Conservation (phyloP, 2,329 filamentous ascomycete species). For the Acarospora socialis region DNA sequence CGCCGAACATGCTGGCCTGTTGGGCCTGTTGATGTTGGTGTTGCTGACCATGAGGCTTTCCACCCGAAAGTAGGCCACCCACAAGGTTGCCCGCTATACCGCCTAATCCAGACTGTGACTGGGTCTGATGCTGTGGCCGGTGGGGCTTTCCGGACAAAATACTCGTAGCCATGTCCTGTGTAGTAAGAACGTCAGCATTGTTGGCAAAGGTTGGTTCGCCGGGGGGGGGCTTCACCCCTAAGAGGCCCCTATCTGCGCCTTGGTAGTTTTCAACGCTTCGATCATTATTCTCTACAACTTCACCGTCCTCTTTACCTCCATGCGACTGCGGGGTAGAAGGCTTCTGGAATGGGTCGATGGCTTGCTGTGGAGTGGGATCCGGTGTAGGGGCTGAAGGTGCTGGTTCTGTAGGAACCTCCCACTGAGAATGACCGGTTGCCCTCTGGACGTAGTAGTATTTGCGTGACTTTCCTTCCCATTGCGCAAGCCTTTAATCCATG, state of each 20-base stretch:
- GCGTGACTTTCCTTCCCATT: conserved; percentile 25
- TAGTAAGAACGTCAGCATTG: not conserved
- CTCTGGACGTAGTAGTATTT: conserved; percentile 28
- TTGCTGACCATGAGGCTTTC: conserved; percentile 10
- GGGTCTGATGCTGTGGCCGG: conserved; percentile 10
- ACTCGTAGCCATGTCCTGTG: conserved; percentile 9
- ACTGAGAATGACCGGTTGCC: conserved; percentile 26
- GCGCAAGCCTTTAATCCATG: conserved; percentile 22
- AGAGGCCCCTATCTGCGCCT: conserved; percentile 9
- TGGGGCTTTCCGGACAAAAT: conserved; percentile 8
- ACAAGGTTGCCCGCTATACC: conserved; percentile 10
- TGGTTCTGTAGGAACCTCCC: conserved; percentile 28
- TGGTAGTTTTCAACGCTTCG: conserved; percentile 3
- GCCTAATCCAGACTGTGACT: conserved; percentile 10
- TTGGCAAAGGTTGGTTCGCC: no score
- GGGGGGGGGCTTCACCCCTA: no score
- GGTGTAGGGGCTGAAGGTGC: conserved; percentile 22
- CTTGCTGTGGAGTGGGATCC: conserved; percentile 12
- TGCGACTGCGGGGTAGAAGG: not conserved
- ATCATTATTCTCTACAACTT: not conserved
- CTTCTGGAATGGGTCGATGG: conserved; percentile 9
- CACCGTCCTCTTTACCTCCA: not conserved
- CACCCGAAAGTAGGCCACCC: conserved; percentile 10
- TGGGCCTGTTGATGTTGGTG: conserved; percentile 6
- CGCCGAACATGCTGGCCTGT: conserved; percentile 1